Conservation (phyloP, 768 basidiomycete genomes). For the Podaxis sp. region DNA sequence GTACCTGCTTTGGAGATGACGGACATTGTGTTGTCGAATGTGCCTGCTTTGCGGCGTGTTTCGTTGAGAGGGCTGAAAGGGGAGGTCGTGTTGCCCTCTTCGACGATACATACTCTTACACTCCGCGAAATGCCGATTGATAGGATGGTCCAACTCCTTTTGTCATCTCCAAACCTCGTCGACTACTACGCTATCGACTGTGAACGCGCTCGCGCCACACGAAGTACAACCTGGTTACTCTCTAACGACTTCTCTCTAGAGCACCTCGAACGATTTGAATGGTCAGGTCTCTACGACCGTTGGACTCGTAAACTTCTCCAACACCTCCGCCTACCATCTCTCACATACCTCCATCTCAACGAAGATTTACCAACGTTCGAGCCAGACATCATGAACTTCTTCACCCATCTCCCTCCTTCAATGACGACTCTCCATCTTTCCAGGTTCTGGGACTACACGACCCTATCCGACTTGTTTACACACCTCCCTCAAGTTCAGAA, state of each 20-base stretch:
- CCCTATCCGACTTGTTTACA: too few relatives aligned
- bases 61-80: neutral
- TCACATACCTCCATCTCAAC: neutral
- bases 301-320: neutral
- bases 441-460: too few relatives aligned
- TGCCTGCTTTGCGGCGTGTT: neutral
- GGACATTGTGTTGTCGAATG: neutral
- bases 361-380: neutral
- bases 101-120: neutral
- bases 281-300: neutral
- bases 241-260: neutral
- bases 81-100: neutral
- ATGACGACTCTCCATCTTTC: too few relatives aligned
- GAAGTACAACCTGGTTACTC: neutral
- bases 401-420: too few relatives aligned
- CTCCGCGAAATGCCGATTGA: neutral
- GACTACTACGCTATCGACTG: neutral
- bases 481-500: too few relatives aligned
- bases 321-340: neutral
- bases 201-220: neutral
- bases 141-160: neutral
- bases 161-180: neutral
- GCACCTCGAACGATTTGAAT: neutral
- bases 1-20: neutral
- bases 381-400: too few relatives aligned